phyloP scores from a whole-genome alignment of 2,329 filamentous ascomycete species.

The Mycosphaerelloides madeirae region DNA sequence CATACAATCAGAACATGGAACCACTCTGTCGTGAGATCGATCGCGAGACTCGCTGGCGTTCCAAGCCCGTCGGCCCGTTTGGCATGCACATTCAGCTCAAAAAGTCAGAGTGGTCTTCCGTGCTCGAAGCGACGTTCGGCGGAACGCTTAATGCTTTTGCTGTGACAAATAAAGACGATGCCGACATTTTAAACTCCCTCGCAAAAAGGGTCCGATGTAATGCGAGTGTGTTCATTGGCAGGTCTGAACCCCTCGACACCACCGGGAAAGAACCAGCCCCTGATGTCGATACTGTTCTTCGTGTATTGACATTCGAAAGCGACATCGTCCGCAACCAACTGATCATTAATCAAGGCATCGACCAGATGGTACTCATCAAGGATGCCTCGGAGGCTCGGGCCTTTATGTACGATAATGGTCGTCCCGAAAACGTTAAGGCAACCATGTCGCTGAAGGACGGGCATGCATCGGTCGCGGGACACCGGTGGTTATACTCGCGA shows the following conservation, averaged over 20 bases:
- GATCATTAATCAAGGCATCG: slow-evolving; percentile 76
- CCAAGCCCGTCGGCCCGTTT: slow-evolving; percentile 76
- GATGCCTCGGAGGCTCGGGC: slow-evolving; percentile 61
- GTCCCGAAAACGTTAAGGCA: slow-evolving; percentile 59
- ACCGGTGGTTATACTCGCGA: slow-evolving; percentile 36
- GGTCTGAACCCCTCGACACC: slow-evolving; percentile 52
- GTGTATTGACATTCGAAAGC: slow-evolving; percentile 74
- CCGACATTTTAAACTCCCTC: slow-evolving; percentile 60
- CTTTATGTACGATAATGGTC: slow-evolving; percentile 59
- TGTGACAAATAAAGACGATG: slow-evolving; percentile 72
- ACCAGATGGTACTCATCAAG: slow-evolving; percentile 76
- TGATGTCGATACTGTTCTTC: slow-evolving; percentile 70
- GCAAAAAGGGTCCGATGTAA: slow-evolving; percentile 58
- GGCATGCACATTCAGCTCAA: slow-evolving; percentile 71
- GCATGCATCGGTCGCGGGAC: too few relatives aligned
- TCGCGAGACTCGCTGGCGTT: slow-evolving; percentile 62
- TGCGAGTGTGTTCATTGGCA: slow-evolving; percentile 58
- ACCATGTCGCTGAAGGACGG: slow-evolving; percentile 49
- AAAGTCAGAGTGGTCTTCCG: slow-evolving; percentile 75
- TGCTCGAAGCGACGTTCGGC: slow-evolving; percentile 76
- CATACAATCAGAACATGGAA: slow-evolving; percentile 60
- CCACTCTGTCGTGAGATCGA: slow-evolving; percentile 64
- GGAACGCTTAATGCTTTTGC: slow-evolving; percentile 68
- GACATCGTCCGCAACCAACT: slow-evolving; percentile 72
- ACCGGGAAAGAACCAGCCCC: slow-evolving; percentile 67